These are phyloP conservation scores for Saturnispora serradocipensis DNA, from an alignment of 805 yeast genomes.

Conservation along the genomic window DNA sequence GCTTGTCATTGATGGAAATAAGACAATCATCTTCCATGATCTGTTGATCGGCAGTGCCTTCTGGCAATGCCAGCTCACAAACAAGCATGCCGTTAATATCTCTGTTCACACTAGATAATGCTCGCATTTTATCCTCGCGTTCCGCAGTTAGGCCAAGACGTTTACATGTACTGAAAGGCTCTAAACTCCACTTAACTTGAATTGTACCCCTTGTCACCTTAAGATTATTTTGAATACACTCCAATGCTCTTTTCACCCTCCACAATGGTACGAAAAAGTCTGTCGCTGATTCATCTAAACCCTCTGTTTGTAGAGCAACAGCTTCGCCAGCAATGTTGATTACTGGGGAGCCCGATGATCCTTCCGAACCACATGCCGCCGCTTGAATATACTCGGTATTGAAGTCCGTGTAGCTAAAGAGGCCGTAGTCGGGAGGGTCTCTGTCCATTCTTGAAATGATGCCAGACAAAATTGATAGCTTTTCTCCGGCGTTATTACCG, in stretches of 20 bases:
- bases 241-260: slow-evolving; percentile 73
- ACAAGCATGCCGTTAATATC: slow-evolving; percentile 71
- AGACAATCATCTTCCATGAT: slow-evolving; percentile 82
- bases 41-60: slow-evolving; percentile 70
- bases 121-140: slow-evolving; percentile 61
- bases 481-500: slow-evolving; percentile 96
- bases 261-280: slow-evolving; percentile 85
- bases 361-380: slow-evolving; percentile 95
- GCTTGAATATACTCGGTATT: slow-evolving; percentile 93
- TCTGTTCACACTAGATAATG: slow-evolving; percentile 42
- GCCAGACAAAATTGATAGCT: slow-evolving; percentile 79
- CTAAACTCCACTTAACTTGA: slow-evolving; percentile 80
- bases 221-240: slow-evolving; percentile 48
- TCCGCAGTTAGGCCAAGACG: slow-evolving; percentile 74
- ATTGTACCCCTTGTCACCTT: slow-evolving; percentile 84
- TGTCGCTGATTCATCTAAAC: slow-evolving; percentile 82
- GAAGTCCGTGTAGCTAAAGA: slow-evolving; percentile 80
- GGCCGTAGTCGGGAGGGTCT: slow-evolving; percentile 92
- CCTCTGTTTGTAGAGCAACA: slow-evolving; percentile 92
- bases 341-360: slow-evolving; percentile 93
- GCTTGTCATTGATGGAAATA: slow-evolving; percentile 57
- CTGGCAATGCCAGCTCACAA: slow-evolving; percentile 71
- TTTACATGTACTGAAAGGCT: slow-evolving; percentile 85
- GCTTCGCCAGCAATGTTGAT: slow-evolving; percentile 81
- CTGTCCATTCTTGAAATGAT: slow-evolving; percentile 79